Evolutionary conservation across 2,329 filamentous ascomycete species (phyloP).

Genomic region (Exophiala xenobiotica): DNA sequence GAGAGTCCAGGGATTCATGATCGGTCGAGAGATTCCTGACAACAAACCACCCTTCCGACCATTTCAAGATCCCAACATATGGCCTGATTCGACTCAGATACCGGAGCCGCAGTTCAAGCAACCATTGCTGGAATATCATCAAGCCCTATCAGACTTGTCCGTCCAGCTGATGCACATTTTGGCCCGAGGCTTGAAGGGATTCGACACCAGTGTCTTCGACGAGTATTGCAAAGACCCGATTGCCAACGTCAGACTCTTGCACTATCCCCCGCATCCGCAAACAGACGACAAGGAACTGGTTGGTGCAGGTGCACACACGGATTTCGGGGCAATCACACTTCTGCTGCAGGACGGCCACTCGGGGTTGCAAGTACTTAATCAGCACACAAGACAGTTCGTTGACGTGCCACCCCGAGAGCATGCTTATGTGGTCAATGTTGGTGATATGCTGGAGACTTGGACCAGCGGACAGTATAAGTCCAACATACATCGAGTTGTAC

Average conservation of each 20-base stretch:
- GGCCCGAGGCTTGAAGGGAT: slow-evolving; percentile 49
- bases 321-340: slow-evolving; percentile 59
- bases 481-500: slow-evolving; percentile 53
- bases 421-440: slow-evolving; percentile 50
- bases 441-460: slow-evolving; percentile 34
- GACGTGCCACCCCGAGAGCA: slow-evolving; percentile 46
- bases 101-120: slow-evolving; percentile 13
- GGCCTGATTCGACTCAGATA: slow-evolving; percentile 11
- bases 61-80: slow-evolving; percentile 24
- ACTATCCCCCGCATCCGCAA: slow-evolving; percentile 34
- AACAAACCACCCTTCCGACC: slow-evolving; percentile 22
- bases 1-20: slow-evolving; percentile 29
- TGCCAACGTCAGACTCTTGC: slow-evolving; percentile 32
- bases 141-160: slow-evolving; percentile 14
- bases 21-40: slow-evolving; percentile 29
- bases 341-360: slow-evolving; percentile 53
- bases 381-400: slow-evolving; percentile 46
- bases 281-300: slow-evolving; percentile 25
- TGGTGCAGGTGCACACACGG: slow-evolving; percentile 40
- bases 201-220: slow-evolving; percentile 34
- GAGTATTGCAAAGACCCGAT: slow-evolving; percentile 32
- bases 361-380: slow-evolving; percentile 54
- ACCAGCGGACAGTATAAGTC: slow-evolving; percentile 55
- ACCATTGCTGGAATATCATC: slow-evolving; percentile 21
- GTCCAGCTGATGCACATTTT: slow-evolving; percentile 35